Base-by-base conservation (phyloP, 441 rosid species). In the Gossypium davidsonii region DNA sequence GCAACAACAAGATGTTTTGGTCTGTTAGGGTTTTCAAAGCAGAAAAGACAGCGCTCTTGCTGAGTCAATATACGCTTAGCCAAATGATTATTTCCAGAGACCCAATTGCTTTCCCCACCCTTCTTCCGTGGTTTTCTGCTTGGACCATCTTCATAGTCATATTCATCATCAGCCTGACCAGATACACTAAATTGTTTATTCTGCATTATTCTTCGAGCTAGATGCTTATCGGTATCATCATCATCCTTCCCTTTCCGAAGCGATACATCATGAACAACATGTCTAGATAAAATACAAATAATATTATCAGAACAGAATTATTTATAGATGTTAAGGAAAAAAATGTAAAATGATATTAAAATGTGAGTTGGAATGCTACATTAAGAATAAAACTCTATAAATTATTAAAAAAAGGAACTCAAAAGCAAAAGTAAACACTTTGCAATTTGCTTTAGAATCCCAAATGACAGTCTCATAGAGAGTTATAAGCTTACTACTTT, bases 31-130 rank as follows among this genome's bases (percentile, higher is more conserved):
- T 94, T 94, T 88, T 94, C 98, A 51, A 94, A 91, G 80, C 98
- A 94, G 78, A 89, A 89, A 37, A 84, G 84, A 72, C 98, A 94
- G 8, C 97, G 93, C 70, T 94, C 97, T 85, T 91, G 98, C 80
- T 90, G 98, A 62, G 96, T 91, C 79, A 85, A 34, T 67, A 94
- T 74, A 72, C 88, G 85, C 83, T 81, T 90, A 37, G 74, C 83
- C 31, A 82, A 71, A 78, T 63, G 69, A 21, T 78, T 84, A 12
- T 57, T 85, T 67, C 82, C 88, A 11, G 82, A 74, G 28, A 48
- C 81, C 8, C 67, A 79, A 74, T 79, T 85, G 67, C 55, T 82
- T 57, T 53, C 80, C 10, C 70, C 77, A 44, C 73, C 86, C 67
- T 81, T 88, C 79, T 84, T 88, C 56, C 74, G 70, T 0, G 89